These are phyloP conservation scores for Quambalaria eucalypti DNA, from an alignment of 1,284 basidiomycete genomes.

Conservation along the genomic window DNA sequence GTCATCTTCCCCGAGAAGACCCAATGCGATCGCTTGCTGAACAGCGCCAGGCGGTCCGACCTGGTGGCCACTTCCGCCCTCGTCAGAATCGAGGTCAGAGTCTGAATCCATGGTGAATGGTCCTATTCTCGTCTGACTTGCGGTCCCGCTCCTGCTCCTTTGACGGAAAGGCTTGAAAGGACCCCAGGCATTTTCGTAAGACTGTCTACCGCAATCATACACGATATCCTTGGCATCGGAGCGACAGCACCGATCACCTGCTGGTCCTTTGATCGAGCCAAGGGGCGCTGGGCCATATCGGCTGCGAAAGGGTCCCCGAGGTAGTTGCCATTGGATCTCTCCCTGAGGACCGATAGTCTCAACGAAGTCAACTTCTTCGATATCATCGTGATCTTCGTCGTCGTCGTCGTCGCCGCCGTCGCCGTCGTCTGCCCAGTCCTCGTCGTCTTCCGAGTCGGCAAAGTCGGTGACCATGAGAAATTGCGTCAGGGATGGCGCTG, in stretches of 20 bases:
- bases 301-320: too few relatives aligned
- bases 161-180: background rate
- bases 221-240: background rate
- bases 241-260: background rate
- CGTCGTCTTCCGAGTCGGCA: background rate
- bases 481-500: too few relatives aligned
- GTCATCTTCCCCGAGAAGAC: too few relatives aligned
- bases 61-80: too few relatives aligned
- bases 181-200: background rate
- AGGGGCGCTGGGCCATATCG: background rate
- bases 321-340: background rate
- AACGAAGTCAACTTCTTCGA: background rate
- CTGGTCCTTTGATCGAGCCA: background rate
- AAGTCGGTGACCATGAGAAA: too few relatives aligned
- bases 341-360: background rate
- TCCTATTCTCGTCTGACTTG: too few relatives aligned
- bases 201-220: background rate
- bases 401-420: background rate
- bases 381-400: background rate
- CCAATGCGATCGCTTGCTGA: too few relatives aligned
- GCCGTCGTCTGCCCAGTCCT: background rate
- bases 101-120: too few relatives aligned
- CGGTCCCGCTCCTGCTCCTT: too few relatives aligned
- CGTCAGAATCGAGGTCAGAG: too few relatives aligned
- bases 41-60: too few relatives aligned